Percentiles rank a stretch among this genome's conserved stretches.
Evolutionary conservation across 805 yeast genomes (phyloP).

Genomic region (Candida schatavii): DNA sequence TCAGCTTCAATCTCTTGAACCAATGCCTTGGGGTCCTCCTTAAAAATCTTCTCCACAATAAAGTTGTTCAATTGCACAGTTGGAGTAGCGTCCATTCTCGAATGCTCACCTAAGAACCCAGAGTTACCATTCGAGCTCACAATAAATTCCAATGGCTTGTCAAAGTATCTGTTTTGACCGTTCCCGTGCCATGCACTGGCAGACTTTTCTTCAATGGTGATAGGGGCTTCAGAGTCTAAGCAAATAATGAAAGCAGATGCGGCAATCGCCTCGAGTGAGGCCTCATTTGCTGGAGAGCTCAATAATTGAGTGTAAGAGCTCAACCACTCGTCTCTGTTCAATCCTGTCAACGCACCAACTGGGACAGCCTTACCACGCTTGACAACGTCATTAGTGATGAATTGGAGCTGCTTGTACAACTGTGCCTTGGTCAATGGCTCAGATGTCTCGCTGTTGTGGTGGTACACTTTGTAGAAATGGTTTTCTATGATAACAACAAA

Average conservation of each 20-base stretch:
- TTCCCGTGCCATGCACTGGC: conserved; percentile 93
- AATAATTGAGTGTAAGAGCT: conserved; percentile 54
- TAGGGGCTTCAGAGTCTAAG: conserved; percentile 70
- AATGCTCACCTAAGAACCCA: conserved; percentile 95
- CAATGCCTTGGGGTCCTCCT: conserved; percentile 39
- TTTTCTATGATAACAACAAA: conserved; percentile 72
- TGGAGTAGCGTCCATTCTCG: conserved; percentile 98
- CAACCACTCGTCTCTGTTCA: conserved; percentile 83
- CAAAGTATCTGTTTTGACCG: conserved; percentile 86
- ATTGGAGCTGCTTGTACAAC: conserved; percentile 56
- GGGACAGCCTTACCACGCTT: conserved; percentile 48
- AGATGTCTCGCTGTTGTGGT: conserved; percentile 46
- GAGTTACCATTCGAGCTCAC: conserved; percentile 80
- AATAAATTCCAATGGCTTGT: conserved; percentile 85
- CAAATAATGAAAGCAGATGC: conserved; percentile 79
- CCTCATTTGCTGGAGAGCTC: conserved; percentile 58
- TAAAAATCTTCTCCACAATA: conserved; percentile 54
- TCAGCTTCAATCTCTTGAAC: conserved; percentile 23
- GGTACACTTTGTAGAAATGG: conserved; percentile 74
- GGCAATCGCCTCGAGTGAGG: conserved; percentile 64
- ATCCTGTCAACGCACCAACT: conserved; percentile 76
- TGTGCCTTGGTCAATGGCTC: conserved; percentile 43
- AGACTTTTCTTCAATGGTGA: conserved; percentile 79
- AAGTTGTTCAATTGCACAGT: conserved; percentile 83
- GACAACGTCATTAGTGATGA: conserved; percentile 36